phyloP scores from a whole-genome alignment of 2,329 filamentous ascomycete species.

The Apiospora malaysiana region DNA sequence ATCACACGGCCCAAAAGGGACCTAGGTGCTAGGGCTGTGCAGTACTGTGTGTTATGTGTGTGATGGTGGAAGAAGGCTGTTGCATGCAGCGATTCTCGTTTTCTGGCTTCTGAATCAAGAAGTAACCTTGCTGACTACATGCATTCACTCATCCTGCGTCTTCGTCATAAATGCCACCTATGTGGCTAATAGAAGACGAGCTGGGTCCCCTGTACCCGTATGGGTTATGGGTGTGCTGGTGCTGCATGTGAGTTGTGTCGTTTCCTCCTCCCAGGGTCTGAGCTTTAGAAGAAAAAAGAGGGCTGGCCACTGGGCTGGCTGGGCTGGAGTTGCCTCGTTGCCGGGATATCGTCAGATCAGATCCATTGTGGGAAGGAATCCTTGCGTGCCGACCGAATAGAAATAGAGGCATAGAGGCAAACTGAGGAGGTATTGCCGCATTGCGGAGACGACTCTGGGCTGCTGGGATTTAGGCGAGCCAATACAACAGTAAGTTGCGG shows the following conservation, averaged over 20 bases:
- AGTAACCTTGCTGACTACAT: conserved; percentile 10
- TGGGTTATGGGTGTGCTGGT: not conserved
- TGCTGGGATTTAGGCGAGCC: conserved; percentile 12
- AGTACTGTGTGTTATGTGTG: not conserved
- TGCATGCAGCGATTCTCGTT: not conserved
- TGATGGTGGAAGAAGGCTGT: conserved; percentile 1
- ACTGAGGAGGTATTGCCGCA: not conserved
- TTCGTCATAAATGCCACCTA: conserved; percentile 2
- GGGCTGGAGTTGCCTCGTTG: not conserved
- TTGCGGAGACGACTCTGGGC: conserved; percentile 7
- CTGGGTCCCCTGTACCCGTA: not conserved
- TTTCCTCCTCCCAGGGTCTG: conserved; percentile 4
- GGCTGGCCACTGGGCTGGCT: no score
- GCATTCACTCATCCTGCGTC: not conserved
- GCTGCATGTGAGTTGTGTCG: not conserved
- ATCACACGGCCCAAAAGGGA: not conserved
- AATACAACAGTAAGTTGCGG: conserved; percentile 7
- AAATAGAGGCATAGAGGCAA: no score
- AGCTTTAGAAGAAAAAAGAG: not conserved
- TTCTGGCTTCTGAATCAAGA: not conserved
- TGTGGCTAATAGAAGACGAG: not conserved
- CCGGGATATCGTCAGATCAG: conserved; percentile 6
- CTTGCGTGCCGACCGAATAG: not conserved
- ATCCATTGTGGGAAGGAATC: not conserved
- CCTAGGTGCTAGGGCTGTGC: not conserved